A percentile compares a stretch with the other conserved stretches of the same genome.
Evolutionary conservation across 2,329 filamentous ascomycete genomes (phyloP).

Genomic region (Diaporthe batatas): DNA sequence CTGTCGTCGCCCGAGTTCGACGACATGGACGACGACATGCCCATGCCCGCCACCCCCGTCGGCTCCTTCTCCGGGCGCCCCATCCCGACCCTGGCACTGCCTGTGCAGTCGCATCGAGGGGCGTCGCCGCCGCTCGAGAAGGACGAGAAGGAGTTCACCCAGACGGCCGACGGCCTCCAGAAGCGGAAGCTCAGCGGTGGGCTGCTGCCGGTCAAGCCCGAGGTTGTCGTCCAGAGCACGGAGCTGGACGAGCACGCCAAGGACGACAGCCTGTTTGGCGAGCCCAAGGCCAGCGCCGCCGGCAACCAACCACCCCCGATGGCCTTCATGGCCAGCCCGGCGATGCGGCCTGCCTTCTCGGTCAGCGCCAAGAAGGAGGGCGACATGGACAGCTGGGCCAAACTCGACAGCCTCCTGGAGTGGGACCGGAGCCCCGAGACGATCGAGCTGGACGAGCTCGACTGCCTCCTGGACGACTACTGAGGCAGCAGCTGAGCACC

Average conservation of each 20-base stretch:
- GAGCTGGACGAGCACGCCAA: conserved; percentile 58
- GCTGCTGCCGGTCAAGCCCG: conserved; percentile 49
- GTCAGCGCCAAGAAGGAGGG: conserved; percentile 57
- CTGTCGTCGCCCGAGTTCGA: conserved; percentile 90
- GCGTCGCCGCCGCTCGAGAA: conserved; percentile 90
- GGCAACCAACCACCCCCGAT: conserved; percentile 51
- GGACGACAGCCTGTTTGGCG: conserved; percentile 68
- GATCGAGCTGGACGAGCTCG: conserved; percentile 93
- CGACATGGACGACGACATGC: conserved; percentile 72
- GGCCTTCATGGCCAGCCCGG: conserved; percentile 66
- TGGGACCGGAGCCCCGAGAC: conserved; percentile 85
- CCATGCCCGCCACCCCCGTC: conserved; percentile 72
- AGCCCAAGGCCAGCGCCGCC: conserved; percentile 48
- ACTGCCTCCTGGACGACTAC: conserved; percentile 84
- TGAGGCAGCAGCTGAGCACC: not conserved
- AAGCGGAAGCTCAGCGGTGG: conserved; percentile 70
- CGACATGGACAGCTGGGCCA: conserved; percentile 59
- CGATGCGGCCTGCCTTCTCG: conserved; percentile 64
- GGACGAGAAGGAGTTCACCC: conserved; percentile 96
- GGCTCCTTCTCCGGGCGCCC: conserved; percentile 70
- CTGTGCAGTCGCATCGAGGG: conserved; percentile 75
- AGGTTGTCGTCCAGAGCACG: conserved; percentile 52
- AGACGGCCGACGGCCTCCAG: conserved; percentile 89
- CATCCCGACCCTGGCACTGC: conserved; percentile 46
- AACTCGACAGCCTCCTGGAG: conserved; percentile 61